Evolutionary conservation across 2,329 filamentous ascomycete species (phyloP).

Genomic region (Waltergamsia citrina): DNA sequence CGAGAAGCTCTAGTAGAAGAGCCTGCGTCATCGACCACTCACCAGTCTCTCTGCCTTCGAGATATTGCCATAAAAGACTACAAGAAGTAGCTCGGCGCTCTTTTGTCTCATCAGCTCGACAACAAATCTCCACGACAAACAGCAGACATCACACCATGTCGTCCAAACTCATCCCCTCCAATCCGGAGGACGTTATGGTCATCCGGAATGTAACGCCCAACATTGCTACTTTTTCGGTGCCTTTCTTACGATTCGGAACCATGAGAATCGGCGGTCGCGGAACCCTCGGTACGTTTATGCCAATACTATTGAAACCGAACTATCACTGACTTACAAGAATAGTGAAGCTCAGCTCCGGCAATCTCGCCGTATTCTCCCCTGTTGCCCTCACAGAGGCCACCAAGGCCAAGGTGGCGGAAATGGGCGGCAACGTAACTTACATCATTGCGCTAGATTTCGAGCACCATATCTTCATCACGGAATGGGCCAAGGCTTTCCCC

Average conservation of each 20-base stretch:
- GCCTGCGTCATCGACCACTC: too few species aligned
- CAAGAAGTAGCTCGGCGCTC: too few species aligned
- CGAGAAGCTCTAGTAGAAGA: too few species aligned
- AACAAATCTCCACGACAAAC: neutral
- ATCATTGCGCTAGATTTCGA: conserved; percentile 82
- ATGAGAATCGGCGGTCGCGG: conserved; percentile 80
- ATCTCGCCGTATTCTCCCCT: conserved; percentile 84
- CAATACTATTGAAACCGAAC: too few species aligned
- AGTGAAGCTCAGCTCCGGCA: conserved; percentile 72
- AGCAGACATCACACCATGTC: conserved; percentile 36
- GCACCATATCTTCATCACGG: conserved; percentile 87
- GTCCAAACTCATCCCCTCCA: conserved; percentile 53
- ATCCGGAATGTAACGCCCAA: conserved; percentile 76
- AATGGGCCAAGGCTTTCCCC: conserved; percentile 76
- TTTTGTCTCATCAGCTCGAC: neutral
- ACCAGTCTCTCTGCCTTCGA: too few species aligned
- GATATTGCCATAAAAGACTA: too few species aligned
- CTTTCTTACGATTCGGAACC: conserved; percentile 72
- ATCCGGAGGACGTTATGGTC: conserved; percentile 80
- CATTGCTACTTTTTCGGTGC: conserved; percentile 69
- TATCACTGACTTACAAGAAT: too few species aligned
- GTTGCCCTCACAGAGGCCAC: conserved; percentile 74
- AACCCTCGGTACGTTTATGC: conserved; percentile 70
- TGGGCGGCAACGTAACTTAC: conserved; percentile 68
- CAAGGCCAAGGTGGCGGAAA: conserved; percentile 49